Base-by-base conservation (phyloP, 352 stramenopile species). In the Peronosclerospora sorghi region DNA sequence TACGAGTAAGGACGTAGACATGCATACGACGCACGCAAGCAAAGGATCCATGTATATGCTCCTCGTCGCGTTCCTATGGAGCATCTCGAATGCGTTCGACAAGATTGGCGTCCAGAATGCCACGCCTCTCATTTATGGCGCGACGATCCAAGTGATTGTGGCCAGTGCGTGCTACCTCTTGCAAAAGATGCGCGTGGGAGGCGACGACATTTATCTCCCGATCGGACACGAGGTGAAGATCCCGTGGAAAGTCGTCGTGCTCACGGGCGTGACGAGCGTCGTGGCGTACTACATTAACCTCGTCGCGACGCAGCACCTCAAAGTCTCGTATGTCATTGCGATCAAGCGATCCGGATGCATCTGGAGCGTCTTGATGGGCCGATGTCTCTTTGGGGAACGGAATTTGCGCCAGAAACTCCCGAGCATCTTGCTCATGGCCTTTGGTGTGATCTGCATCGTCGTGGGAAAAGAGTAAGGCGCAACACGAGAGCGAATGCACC, bases 211-310 rank as follows among this genome's bases (percentile, higher is more conserved):
- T n/a, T 68, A 79, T 29, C 21, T 63, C 9, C 73, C 73, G 6
- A 63, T 86, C 12, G 73, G 73, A 21, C 54, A 62, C 10, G 49
- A 83, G 40, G 12, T 60, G 19, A 68, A 81, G 41, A 79, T 83
- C 45, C 76, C 76, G 32, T 88, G 76, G 76, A 72, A 69, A 24
- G 73, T 73, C 32, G 73, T 88, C 41, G 45, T 78, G 10, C 65
- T 88, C 4, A 66, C 76, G 0, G 72, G 65, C 8, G 36, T 86
- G 37, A 83, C 71, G 8, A 88, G 76, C 45, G 59, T 88, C 29
- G 63, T 86, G n/a, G 66, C 73, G 44, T 88, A 88, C 48, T 88
- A 88, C 48, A 85, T 88, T 41, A 88, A 88, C 52, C 66, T 88
- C 34, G 62, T 86, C 35, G 73, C 76, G 19, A 86, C 68, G 48